Evolutionary conservation across 768 basidiomycete genomes (phyloP).

Genomic region (Trametes punicea): DNA sequence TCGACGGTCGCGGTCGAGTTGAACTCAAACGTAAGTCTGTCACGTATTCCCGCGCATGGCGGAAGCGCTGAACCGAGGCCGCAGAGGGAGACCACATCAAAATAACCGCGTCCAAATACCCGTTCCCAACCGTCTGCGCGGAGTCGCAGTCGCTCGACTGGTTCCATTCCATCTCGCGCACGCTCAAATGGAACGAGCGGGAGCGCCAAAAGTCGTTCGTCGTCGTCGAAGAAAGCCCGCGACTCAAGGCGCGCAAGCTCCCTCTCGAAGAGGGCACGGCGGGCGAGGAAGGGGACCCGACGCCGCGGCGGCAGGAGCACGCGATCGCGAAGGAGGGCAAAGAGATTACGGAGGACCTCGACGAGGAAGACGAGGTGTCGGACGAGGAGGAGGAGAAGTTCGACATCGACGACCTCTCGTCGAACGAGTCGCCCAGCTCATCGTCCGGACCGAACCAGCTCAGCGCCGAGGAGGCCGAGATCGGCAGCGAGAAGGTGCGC

Average conservation of each 20-base stretch:
- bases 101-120: conserved; percentile 93
- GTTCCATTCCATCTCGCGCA: conserved; percentile 96
- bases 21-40: conserved; percentile 83
- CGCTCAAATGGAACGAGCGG: conserved; percentile 98
- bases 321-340: conserved; percentile 40
- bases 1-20: conserved; percentile 94
- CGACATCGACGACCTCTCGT: conserved; percentile 88
- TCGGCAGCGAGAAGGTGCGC: conserved; percentile 24
- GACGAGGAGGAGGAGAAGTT: conserved; percentile 67
- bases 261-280: too few species aligned
- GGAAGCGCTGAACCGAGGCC: too few species aligned
- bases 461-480: conserved; percentile 17
- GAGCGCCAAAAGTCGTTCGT: conserved; percentile 99
- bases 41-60: neutral
- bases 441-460: conserved; percentile 8
- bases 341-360: conserved; percentile 21
- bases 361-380: conserved; percentile 42
- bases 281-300: conserved; percentile 10
- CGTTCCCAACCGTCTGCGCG: conserved; percentile 97
- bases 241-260: conserved; percentile 18
- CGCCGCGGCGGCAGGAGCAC: conserved; percentile 1
- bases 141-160: conserved; percentile 98
- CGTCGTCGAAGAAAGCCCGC: conserved; percentile 86
- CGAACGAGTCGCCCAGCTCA: conserved; percentile 44
- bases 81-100: conserved; percentile 99